Percentiles rank a stretch among this genome's conserved stretches.
These are phyloP conservation scores for Chalaropsis thielavioides DNA, from an alignment of 2,329 filamentous ascomycete genomes.

Conservation along the genomic window DNA sequence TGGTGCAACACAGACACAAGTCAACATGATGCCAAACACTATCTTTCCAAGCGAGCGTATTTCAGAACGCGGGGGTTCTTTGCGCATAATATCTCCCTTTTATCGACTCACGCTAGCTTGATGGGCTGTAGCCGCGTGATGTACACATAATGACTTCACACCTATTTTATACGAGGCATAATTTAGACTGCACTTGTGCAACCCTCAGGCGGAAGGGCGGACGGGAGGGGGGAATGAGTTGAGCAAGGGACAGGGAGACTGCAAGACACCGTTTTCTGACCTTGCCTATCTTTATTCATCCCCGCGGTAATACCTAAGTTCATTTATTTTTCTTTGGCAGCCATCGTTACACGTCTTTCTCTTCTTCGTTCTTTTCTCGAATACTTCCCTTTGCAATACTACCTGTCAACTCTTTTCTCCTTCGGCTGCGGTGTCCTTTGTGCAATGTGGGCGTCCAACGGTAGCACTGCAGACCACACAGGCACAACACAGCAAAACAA, in stretches of 20 bases:
- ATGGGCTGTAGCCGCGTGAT: background rate
- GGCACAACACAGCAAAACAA: background rate
- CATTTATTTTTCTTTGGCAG: background rate
- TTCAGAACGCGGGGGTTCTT: background rate
- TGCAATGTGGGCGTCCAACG: background rate
- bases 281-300: background rate
- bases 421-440: background rate
- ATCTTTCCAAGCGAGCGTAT: background rate
- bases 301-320: background rate
- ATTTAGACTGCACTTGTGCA: background rate
- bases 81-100: background rate
- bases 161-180: background rate
- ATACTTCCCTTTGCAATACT: background rate
- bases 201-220: background rate
- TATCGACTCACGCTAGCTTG: background rate
- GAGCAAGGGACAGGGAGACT: background rate
- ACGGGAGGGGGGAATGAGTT: background rate
- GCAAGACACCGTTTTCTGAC: background rate
- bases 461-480: background rate
- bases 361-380: background rate
- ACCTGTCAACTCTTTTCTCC: background rate
- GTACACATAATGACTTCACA: background rate
- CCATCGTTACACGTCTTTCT: background rate
- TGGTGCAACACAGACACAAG: background rate
- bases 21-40: background rate